Conservation (phyloP, 768 basidiomycete species). For the Astraeus odoratus region DNA sequence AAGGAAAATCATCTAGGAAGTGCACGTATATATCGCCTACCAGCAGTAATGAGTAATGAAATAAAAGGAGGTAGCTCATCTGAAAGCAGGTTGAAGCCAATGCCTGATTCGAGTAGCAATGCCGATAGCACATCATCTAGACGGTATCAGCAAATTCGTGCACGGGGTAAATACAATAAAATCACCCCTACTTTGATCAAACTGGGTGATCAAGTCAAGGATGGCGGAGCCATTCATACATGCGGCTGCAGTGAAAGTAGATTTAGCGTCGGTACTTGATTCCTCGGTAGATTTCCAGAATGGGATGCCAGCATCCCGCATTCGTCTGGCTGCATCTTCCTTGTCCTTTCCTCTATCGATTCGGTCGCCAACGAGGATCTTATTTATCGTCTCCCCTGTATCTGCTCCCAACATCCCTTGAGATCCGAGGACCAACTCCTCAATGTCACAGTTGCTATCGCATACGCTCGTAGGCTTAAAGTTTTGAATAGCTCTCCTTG, state of each 20-base stretch:
- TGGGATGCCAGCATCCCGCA: constrained; percentile 16
- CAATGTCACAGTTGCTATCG: constrained; percentile 16
- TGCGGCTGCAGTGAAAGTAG: not conserved
- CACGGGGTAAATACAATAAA: not conserved
- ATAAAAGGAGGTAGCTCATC: constrained; percentile 25
- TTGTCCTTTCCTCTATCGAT: constrained; percentile 20
- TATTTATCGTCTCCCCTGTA: constrained; percentile 36
- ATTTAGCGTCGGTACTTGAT: constrained; percentile 15
- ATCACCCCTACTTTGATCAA: constrained; percentile 30
- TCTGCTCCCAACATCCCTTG: constrained; percentile 23
- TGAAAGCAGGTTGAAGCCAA: constrained; percentile 29
- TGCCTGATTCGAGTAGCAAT: constrained; percentile 36
- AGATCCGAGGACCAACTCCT: constrained; percentile 32
- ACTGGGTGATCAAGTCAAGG: constrained; percentile 25
- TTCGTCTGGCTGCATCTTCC: constrained; percentile 19
- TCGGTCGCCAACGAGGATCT: constrained; percentile 39
- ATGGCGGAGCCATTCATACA: constrained; percentile 20
- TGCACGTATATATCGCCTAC: constrained; percentile 20
- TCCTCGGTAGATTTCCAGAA: constrained; percentile 26
- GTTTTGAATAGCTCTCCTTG: constrained; percentile 30
- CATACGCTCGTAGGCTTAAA: constrained; percentile 8
- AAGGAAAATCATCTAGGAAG: constrained; percentile 5
- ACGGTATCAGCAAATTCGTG: not conserved
- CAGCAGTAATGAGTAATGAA: constrained; percentile 36
- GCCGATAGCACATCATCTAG: constrained; percentile 36